Evolutionary conservation across 2,329 filamentous ascomycete genomes (phyloP).

Genomic region (Phyllosticta paracitricarpa): DNA sequence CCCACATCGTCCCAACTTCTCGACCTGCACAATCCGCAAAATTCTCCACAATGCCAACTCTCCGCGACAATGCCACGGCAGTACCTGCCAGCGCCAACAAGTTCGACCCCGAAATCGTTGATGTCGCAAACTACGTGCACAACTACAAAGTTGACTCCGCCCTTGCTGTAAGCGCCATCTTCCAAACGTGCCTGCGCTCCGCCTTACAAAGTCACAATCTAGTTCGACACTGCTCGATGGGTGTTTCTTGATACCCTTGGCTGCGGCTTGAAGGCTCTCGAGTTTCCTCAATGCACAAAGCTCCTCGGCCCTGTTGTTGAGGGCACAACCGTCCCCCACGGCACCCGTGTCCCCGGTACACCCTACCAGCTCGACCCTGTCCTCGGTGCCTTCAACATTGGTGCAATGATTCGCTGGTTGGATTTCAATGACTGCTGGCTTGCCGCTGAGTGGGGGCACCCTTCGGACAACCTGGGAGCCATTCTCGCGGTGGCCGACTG

Average conservation of each 20-base stretch:
- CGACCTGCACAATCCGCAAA: neutral
- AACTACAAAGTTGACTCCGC: constrained; percentile 85
- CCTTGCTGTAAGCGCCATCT: constrained; percentile 61
- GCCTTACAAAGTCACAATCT: constrained; percentile 14
- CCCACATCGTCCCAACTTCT: neutral
- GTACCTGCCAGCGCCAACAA: constrained; percentile 30
- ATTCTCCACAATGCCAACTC: constrained; percentile 11
- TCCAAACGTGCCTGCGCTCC: neutral
- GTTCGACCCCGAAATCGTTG: constrained; percentile 87
- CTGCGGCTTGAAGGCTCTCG: constrained; percentile 89
- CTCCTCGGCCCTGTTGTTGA: constrained; percentile 85
- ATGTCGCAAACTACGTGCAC: constrained; percentile 93
- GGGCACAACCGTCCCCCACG: constrained; percentile 85
- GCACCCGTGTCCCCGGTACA: constrained; percentile 82
- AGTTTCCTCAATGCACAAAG: constrained; percentile 93
- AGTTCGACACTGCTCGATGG: constrained; percentile 94
- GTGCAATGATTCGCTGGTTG: constrained; percentile 96
- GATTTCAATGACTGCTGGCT: constrained; percentile 99
- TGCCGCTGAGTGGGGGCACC: constrained; percentile 97
- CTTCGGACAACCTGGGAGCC: constrained; percentile 93
- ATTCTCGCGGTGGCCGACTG: constrained; percentile 96
- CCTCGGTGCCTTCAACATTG: constrained; percentile 97
- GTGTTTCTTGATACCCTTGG: constrained; percentile 95
- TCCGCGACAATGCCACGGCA: constrained; percentile 11
- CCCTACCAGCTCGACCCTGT: constrained; percentile 91